A percentile compares a stretch with the other conserved stretches of the same genome.
These are phyloP conservation scores for Debaryomyces psychrophilus DNA, from an alignment of 1,139 yeast species.

Conservation along the genomic window DNA sequence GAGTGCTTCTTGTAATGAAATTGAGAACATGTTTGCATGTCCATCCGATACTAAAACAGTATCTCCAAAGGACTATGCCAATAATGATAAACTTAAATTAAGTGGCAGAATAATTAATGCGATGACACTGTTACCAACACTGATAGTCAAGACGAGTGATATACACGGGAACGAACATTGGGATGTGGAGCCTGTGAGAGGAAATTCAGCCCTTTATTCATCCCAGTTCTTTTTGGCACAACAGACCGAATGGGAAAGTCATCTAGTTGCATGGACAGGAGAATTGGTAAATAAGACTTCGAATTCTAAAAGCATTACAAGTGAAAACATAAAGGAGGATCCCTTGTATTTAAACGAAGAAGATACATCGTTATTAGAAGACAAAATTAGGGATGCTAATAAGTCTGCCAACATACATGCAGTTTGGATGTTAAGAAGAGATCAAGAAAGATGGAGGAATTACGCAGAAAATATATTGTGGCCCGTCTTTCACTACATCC, in stretches of 20 bases:
- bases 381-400: slow-evolving; percentile 45
- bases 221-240: slow-evolving; percentile 67
- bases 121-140: slow-evolving; percentile 69
- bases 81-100: slow-evolving; percentile 34
- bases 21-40: slow-evolving; percentile 17
- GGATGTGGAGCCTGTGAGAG: slow-evolving; percentile 70
- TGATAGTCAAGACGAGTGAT: slow-evolving; percentile 47
- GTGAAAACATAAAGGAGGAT: slow-evolving; percentile 46
- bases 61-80: slow-evolving; percentile 36
- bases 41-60: slow-evolving; percentile 26
- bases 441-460: slow-evolving; percentile 77
- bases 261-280: slow-evolving; percentile 95
- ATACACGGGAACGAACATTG: slow-evolving; percentile 36
- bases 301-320: slow-evolving; percentile 12
- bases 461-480: slow-evolving; percentile 91
- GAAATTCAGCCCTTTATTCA: slow-evolving; percentile 83
- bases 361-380: slow-evolving; percentile 55
- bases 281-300: slow-evolving; percentile 58
- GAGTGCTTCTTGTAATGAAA: slow-evolving; percentile 10
- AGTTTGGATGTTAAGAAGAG: slow-evolving; percentile 78
- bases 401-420: slow-evolving; percentile 67
- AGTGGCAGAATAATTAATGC: slow-evolving; percentile 72
- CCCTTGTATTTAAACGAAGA: slow-evolving; percentile 62
- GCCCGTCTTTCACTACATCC: slow-evolving; percentile 94
- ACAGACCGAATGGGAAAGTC: slow-evolving; percentile 81